A percentile compares a stretch with the other conserved stretches of the same genome.
These are phyloP conservation scores for Aquilaria agallochum DNA, from an alignment of 441 rosid species.

Conservation along the genomic window DNA sequence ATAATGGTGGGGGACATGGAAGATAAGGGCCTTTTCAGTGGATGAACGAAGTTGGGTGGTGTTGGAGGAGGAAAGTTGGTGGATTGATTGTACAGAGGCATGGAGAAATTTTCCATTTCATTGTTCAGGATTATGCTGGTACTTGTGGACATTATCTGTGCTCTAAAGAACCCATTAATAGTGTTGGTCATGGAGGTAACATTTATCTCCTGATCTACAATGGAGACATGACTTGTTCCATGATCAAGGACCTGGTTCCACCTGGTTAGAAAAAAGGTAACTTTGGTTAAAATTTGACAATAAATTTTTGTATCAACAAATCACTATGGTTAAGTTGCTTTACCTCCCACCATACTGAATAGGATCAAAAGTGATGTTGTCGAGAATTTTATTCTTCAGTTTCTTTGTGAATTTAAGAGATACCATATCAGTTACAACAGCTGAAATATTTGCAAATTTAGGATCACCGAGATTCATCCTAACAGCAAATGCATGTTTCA, in stretches of 20 bases:
- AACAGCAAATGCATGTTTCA: slow-evolving; percentile 50
- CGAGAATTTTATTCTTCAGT: slow-evolving; percentile 37
- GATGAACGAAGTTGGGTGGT: slow-evolving; percentile 45
- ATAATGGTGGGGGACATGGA: slow-evolving; percentile 64
- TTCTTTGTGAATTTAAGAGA: slow-evolving; percentile 42
- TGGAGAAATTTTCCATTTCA: slow-evolving; percentile 68
- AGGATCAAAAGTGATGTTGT: slow-evolving; percentile 42
- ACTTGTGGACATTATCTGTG: slow-evolving; percentile 39
- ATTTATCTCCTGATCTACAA: slow-evolving; percentile 41
- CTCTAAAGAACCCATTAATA: slow-evolving; percentile 48
- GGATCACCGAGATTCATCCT: slow-evolving; percentile 74
- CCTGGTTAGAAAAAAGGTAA: slow-evolving; percentile 15
- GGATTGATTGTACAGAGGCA: slow-evolving; percentile 17
- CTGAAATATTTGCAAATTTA: slow-evolving; percentile 31
- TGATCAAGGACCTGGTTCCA: slow-evolving; percentile 57
- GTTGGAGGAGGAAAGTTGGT: slow-evolving; percentile 34
- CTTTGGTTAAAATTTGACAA: no score
- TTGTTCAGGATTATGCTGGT: slow-evolving; percentile 58
- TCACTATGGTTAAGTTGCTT: background rate
- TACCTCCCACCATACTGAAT: slow-evolving; percentile 48
- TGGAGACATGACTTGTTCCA: slow-evolving; percentile 57
- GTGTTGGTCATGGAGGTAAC: slow-evolving; percentile 60
- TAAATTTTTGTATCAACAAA: no score
- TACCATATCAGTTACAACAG: slow-evolving; percentile 44
- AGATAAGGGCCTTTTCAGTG: slow-evolving; percentile 57